Base-by-base conservation (phyloP, 257 asterid species). In the Striga asiatica region DNA sequence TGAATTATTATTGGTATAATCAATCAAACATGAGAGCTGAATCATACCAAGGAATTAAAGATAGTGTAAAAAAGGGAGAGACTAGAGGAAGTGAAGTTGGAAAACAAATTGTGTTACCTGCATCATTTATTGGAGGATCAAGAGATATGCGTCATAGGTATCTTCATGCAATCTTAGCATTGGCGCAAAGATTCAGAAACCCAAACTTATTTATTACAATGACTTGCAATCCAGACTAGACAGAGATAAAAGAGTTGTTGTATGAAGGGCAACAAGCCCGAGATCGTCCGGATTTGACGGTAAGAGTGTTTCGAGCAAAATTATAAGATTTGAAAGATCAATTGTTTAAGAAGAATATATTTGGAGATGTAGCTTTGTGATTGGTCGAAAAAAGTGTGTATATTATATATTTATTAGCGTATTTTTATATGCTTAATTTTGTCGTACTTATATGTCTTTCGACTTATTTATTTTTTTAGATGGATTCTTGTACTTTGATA, bases 331-430 rank as follows among this genome's bases (percentile, higher is more conserved):
- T 28, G 20, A 29, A 52, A 20, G 17, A 28, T 52, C 41, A 28
- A 2, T n/a, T 52, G 5, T 22, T 52, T 52, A 25, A 52, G 8
- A 52, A 52, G 23, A 4, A 52, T 18, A 39, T 52, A 9, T 52
- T 52, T 28, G 58, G 58, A 52, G 24, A 52, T 22, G 42, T 52
- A n/a, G n/a, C n/a, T n/a, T n/a, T n/a, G n/a, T n/a, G n/a, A n/a
- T n/a, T n/a, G n/a, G n/a, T n/a, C n/a, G n/a, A n/a, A n/a, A n/a
- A n/a, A n/a, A n/a, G n/a, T n/a, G n/a, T n/a, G n/a, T n/a, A n/a
- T n/a, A n/a, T n/a, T n/a, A n/a, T n/a, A n/a, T n/a, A n/a, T n/a
- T n/a, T n/a, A n/a, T n/a, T n/a, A n/a, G n/a, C n/a, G n/a, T n/a
- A n/a, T n/a, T n/a, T n/a, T n/a, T n/a, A n/a, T n/a, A n/a, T n/a